phyloP scores from a whole-genome alignment of 805 yeast species.

The Ogataea allantospora region DNA sequence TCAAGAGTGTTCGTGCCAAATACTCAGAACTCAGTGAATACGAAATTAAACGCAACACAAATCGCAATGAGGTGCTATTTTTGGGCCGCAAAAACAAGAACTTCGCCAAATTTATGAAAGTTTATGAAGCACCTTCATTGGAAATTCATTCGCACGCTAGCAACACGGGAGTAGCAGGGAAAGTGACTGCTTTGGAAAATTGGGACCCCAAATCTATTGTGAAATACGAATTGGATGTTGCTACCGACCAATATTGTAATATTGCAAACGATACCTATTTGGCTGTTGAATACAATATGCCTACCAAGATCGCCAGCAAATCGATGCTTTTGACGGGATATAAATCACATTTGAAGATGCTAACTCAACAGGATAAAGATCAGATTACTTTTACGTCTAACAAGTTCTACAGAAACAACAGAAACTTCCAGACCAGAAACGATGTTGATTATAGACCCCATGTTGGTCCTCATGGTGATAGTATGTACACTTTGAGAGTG shows the following conservation, averaged over 20 bases:
- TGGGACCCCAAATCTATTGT: conserved; percentile 38
- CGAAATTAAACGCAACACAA: conserved; percentile 68
- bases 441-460: conserved; percentile 39
- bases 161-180: conserved; percentile 60
- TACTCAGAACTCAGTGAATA: conserved; percentile 62
- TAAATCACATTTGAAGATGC: conserved; percentile 56
- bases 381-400: conserved; percentile 48
- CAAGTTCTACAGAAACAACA: conserved; percentile 34
- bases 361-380: conserved; percentile 70
- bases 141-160: conserved; percentile 45
- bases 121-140: conserved; percentile 38
- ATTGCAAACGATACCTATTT: conserved; percentile 40
- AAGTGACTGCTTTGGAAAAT: conserved; percentile 35
- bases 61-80: conserved; percentile 66
- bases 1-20: conserved; percentile 62
- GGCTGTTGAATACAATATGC: conserved; percentile 56
- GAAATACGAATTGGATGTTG: conserved; percentile 43
- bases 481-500: conserved; percentile 44
- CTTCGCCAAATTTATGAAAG: conserved; percentile 37
- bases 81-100: conserved; percentile 63
- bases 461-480: conserved; percentile 49
- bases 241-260: conserved; percentile 37
- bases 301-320: conserved; percentile 60
- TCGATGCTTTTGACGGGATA: conserved; percentile 83
- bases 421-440: conserved; percentile 24